Evolutionary conservation across 148 eudicot genomes (phyloP), one percentile per base, ranked within the genome.

Genomic region (Drosera capensis): DNA sequence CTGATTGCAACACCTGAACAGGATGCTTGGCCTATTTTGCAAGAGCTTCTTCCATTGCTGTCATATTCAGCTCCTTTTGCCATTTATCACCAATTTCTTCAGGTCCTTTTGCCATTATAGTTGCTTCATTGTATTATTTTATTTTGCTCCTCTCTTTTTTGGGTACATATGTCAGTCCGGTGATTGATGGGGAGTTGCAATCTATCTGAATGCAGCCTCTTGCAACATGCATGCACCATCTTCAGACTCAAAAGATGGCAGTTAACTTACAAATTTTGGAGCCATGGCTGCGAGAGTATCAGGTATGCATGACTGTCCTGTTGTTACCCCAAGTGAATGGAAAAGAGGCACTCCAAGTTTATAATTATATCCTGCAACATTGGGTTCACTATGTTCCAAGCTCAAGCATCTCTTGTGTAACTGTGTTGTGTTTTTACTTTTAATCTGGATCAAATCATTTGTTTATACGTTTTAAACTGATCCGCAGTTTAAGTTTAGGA

Each of bases 281-380:
- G 73, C 86, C 99, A 17, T 92, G 93, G 94, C 72, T 92, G 25
- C 78, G 99, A 42, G 99, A 92, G 62, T 92, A 92, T 77, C 99
- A 92, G 99, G 99, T 90, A 28, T 28, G 31, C 1, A 39, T 39
- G 17, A 11, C 1, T 14, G 1, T 13, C 1, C 43, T 14, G 17
- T 39, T 14, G 17, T 17, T 39, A 20, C 17, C 43, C 18, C 5
- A 3, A 8, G 3, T 37, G 15, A 8, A 4, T 28, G 17, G n/a
- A 7, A 13, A 1, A 13, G 1, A 2, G 1, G n/a, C 1, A 2
- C 17, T 39, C 38, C 38, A n/a, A n/a, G n/a, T n/a, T n/a, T n/a
- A n/a, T n/a, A n/a, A n/a, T n/a, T n/a, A n/a, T n/a, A n/a, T n/a
- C n/a, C n/a, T n/a, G n/a, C n/a, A n/a, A n/a, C n/a, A n/a, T n/a